A percentile compares a stretch with the other conserved stretches of the same genome.
Evolutionary conservation across 768 basidiomycete genomes (phyloP).

Genomic region (Tulasnella sp.): DNA sequence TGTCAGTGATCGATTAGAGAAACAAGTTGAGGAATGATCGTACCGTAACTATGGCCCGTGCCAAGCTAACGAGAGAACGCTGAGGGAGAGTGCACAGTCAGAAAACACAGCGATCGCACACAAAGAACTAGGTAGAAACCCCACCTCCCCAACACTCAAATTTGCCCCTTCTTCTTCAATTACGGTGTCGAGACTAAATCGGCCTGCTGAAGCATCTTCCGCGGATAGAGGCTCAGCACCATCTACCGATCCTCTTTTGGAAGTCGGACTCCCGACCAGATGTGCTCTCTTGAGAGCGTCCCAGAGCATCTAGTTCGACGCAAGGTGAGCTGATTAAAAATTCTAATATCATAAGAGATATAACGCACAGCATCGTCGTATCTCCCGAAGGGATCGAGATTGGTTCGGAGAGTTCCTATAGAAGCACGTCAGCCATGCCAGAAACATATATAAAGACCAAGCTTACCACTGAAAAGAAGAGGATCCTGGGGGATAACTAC

Average conservation of each 20-base stretch:
- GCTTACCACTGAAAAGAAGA: constrained; percentile 50
- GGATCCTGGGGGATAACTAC: constrained; percentile 74
- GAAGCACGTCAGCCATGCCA: neutral
- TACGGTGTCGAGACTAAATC: constrained; percentile 73
- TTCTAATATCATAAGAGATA: neutral
- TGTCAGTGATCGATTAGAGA: neutral
- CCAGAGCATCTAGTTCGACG: neutral
- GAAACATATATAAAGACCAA: neutral
- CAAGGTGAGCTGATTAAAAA: neutral
- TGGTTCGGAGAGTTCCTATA: constrained; percentile 55
- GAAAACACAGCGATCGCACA: constrained; percentile 13
- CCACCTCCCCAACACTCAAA: constrained; percentile 62
- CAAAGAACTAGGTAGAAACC: neutral
- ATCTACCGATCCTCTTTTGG: constrained; percentile 27
- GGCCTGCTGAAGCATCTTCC: constrained; percentile 28
- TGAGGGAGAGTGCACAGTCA: constrained; percentile 33
- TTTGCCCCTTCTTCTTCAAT: constrained; percentile 86
- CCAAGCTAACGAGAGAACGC: constrained; percentile 78
- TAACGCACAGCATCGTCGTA: constrained; percentile 49
- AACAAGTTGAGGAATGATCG: constrained; percentile 27
- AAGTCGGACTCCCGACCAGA: neutral
- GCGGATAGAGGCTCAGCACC: constrained; percentile 36
- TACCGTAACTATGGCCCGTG: constrained; percentile 82
- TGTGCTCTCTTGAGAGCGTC: neutral
- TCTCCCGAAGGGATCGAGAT: constrained; percentile 81